Base-by-base conservation (phyloP, 2,329 filamentous ascomycete genomes). In the Neoscytalidium dimidiatum region DNA sequence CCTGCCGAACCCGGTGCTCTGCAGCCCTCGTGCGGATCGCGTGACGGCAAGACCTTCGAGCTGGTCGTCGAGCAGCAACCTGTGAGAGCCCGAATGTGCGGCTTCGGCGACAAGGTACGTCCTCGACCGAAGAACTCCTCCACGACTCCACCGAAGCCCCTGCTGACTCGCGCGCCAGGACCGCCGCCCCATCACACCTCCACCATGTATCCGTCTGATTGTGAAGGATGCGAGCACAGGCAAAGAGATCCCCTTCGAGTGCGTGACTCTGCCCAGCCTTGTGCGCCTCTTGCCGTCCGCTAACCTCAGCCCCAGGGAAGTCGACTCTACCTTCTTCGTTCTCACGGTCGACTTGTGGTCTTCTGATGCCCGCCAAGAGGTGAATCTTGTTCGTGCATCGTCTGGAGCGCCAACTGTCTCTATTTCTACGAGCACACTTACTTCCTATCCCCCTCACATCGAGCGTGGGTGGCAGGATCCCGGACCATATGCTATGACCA, bases 11-110 rank as follows among this genome's bases (percentile, higher is more conserved):
- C 51, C 6, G n/a, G 6, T 23, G 14, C 28, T 6, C 41, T 57
- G 41, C 38, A 31, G 21, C 38, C 51, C 23, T 14, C 4, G 48
- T 21, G 19, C 63, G 46, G 53, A 13, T 29, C 31, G 11, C 43
- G 41, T n/a, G 51, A 56, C 14, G 51, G 62, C 62, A 33, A 43
- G 38, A 35, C 19, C 13, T 64, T 56, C 77, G 90, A 88, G 67
- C 85, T 97, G 58, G 83, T 89, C 69, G 92, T 97, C 66, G 88
- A 92, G 69, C 95, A 99, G 81, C 93, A 98, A 78, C 95, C 95
- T 58, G 85, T 92, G 72, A 88, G 95, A 72, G 95, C 95, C 69
- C 91, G 95, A 67, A 98, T 98, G 95, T 99, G 95, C 81, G 95
- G 95, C 7, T 99, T 98, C 80, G 95, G 95, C 68, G 95, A 99